Evolutionary conservation across 345 rosid species (phyloP).

Genomic region (Odontarrhena argentea): DNA sequence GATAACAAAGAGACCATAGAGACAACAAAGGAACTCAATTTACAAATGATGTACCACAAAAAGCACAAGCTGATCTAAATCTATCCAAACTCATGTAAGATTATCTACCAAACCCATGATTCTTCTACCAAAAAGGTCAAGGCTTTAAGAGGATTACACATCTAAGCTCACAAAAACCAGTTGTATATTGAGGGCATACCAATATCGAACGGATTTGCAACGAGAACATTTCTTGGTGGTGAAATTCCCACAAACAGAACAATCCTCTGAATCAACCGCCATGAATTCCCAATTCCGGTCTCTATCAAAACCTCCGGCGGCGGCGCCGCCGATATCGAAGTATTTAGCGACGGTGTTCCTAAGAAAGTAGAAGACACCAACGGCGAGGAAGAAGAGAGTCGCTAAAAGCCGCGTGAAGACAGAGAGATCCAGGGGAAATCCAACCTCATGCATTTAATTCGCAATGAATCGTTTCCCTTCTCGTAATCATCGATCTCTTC

Average conservation of each 20-base stretch:
- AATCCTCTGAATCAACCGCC: constrained; percentile 13
- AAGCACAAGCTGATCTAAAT: constrained; percentile 25
- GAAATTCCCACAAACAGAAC: constrained; percentile 44
- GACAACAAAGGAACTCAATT: constrained; percentile 3
- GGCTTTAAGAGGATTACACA: background rate
- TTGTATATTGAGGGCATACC: constrained; percentile 38
- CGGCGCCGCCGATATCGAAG: constrained; percentile 64
- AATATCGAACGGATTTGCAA: constrained; percentile 60
- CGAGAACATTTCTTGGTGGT: constrained; percentile 54
- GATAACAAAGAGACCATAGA: constrained; percentile 25
- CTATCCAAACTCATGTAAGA: background rate
- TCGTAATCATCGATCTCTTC: constrained; percentile 35
- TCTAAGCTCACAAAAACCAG: background rate
- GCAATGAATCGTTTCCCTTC: background rate
- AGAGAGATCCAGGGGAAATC: constrained; percentile 72
- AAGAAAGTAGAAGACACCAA: constrained; percentile 62
- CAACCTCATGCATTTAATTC: constrained; percentile 76
- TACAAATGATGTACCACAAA: background rate
- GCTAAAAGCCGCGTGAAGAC: constrained; percentile 68
- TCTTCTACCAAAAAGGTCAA: constrained; percentile 13
- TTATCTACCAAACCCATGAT: constrained; percentile 1
- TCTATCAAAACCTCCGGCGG: constrained; percentile 72
- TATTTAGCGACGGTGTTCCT: constrained; percentile 82
- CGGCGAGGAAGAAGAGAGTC: constrained; percentile 52
- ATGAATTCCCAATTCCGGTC: constrained; percentile 14